These are phyloP conservation scores for Thermothelomyces thermophilus DNA, from an alignment of 2,329 filamentous ascomycete species.

Conservation along the genomic window DNA sequence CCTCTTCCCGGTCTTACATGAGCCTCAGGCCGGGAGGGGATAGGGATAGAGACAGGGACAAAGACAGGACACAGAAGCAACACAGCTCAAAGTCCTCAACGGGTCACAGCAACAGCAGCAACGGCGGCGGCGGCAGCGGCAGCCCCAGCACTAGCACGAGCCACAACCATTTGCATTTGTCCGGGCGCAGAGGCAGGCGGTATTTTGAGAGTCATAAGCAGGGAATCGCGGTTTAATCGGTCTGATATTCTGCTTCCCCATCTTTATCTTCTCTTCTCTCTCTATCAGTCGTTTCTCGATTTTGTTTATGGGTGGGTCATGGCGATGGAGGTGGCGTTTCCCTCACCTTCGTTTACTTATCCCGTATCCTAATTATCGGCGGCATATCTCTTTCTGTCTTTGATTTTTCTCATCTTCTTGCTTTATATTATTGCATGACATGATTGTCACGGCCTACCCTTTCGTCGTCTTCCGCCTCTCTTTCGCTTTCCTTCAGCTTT, in stretches of 20 bases:
- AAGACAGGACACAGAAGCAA: background rate
- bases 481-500: no score
- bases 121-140: background rate
- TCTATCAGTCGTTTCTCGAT: background rate
- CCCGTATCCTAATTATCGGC: background rate
- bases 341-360: background rate
- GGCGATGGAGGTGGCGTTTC: background rate
- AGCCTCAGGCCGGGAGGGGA: background rate
- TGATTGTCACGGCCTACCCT: background rate
- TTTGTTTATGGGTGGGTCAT: background rate
- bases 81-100: background rate
- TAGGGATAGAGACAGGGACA: background rate
- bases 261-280: no score
- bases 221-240: conserved; percentile 13
- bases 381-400: background rate
- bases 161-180: conserved; percentile 18
- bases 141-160: background rate
- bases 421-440: background rate
- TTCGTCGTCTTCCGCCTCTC: background rate
- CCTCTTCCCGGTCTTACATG: background rate
- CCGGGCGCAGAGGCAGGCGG: conserved; percentile 12
- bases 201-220: conserved; percentile 15
- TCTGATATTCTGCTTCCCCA: no score
- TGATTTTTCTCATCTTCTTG: background rate
- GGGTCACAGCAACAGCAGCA: background rate